Evolutionary conservation across 257 asterid species (phyloP).

Genomic region (Salvia rosmarinus): DNA sequence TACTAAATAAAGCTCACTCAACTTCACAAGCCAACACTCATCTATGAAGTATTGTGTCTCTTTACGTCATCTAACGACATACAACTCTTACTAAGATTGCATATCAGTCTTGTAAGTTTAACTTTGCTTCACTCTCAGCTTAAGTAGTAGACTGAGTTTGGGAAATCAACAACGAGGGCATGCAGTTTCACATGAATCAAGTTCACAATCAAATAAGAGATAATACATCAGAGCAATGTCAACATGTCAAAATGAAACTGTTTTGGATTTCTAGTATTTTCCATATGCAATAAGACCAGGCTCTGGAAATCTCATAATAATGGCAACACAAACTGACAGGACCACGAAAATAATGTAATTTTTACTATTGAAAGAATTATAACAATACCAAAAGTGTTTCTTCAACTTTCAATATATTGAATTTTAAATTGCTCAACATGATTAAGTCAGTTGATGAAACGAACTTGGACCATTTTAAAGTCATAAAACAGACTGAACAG

Average conservation of each 20-base stretch:
- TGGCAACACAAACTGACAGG: conserved; percentile 50
- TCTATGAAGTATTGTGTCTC: conserved; percentile 25
- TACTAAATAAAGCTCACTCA: background rate
- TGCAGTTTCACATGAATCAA: background rate
- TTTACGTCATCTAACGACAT: background rate
- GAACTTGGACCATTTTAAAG: conserved; percentile 53
- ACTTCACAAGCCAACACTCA: conserved; percentile 27
- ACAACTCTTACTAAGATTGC: background rate
- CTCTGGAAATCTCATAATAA: conserved; percentile 44
- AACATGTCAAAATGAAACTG: background rate
- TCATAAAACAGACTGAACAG: conserved; percentile 40
- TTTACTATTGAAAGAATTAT: background rate
- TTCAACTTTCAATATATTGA: conserved; percentile 38
- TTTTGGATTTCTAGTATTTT: conserved; percentile 30
- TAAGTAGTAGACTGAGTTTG: background rate
- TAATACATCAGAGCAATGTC: conserved; percentile 17
- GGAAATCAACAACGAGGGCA: conserved; percentile 19
- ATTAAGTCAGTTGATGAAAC: conserved; percentile 50
- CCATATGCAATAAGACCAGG: conserved; percentile 42
- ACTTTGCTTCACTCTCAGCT: background rate
- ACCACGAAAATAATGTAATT: background rate
- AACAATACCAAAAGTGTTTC: conserved; percentile 26
- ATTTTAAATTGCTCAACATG: conserved; percentile 42
- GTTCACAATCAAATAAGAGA: conserved; percentile 14
- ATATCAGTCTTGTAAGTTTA: conserved; percentile 5